Evolutionary conservation across 306 rosid species (phyloP).

Genomic region (Amphicarpaea edgeworthii): DNA sequence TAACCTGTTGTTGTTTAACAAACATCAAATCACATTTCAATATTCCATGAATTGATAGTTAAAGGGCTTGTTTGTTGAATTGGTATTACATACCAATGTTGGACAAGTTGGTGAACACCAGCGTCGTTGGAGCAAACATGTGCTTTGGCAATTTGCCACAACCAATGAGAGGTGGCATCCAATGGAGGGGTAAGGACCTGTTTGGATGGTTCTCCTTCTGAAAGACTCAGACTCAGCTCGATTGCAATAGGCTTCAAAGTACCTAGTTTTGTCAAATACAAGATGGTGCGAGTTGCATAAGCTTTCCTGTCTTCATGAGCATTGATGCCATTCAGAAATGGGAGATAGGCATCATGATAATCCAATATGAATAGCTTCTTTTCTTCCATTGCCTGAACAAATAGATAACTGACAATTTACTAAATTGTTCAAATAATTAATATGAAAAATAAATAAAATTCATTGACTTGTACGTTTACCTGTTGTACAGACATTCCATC

Average conservation of each 20-base stretch:
- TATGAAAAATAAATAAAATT: neutral
- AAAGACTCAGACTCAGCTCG: slow-evolving; percentile 46
- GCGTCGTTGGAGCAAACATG: slow-evolving; percentile 56
- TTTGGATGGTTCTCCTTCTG: slow-evolving; percentile 36
- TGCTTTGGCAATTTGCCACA: slow-evolving; percentile 54
- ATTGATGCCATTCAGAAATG: slow-evolving; percentile 52
- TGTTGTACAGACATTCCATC: slow-evolving; percentile 53
- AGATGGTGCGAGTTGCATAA: slow-evolving; percentile 53
- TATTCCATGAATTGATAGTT: neutral
- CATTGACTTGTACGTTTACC: slow-evolving; percentile 37
- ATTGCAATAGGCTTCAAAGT: slow-evolving; percentile 55
- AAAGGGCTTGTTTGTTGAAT: neutral
- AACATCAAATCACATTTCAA: neutral
- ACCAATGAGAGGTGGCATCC: slow-evolving; percentile 54
- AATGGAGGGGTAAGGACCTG: slow-evolving; percentile 53
- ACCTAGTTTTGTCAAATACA: slow-evolving; percentile 38
- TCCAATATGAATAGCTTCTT: slow-evolving; percentile 52
- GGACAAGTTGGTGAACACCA: slow-evolving; percentile 53
- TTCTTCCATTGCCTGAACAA: slow-evolving; percentile 47
- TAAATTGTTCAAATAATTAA: neutral
- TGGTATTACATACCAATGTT: slow-evolving; percentile 53
- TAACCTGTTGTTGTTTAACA: slow-evolving; percentile 47
- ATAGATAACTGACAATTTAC: neutral
- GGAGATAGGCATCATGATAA: slow-evolving; percentile 50
- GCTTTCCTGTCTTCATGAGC: slow-evolving; percentile 44